Conservation (phyloP, 352 stramenopile genomes). For the Blastocystis sp. region DNA sequence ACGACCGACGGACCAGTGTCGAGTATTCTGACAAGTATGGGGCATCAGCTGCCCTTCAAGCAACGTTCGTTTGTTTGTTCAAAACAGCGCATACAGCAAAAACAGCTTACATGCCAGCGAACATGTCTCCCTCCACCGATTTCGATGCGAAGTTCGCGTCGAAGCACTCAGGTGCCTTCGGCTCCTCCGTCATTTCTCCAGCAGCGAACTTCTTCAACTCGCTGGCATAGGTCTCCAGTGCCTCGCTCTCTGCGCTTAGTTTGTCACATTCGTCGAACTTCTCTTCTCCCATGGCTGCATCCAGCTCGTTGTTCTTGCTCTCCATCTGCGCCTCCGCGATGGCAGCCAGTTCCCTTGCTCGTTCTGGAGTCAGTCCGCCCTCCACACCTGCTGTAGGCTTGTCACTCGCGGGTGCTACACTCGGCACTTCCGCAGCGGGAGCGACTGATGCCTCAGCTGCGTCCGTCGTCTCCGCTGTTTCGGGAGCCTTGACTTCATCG, state of each 20-base stretch:
- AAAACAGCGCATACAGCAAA: background rate
- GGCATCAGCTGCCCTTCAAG: background rate
- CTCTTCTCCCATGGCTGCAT: conserved; percentile 29
- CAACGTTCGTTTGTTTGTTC: background rate
- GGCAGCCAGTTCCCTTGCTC: background rate
- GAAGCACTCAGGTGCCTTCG: conserved; percentile 1
- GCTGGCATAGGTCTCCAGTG: background rate
- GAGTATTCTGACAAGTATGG: conserved; percentile 23
- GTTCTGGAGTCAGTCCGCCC: background rate
- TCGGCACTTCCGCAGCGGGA: background rate
- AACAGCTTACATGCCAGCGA: conserved; percentile 37
- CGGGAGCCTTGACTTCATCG: background rate
- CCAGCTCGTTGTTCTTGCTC: conserved; percentile 38
- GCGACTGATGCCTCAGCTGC: background rate
- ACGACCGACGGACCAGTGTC: background rate
- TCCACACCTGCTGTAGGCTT: background rate
- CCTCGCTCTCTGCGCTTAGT: conserved; percentile 27
- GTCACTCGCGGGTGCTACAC: background rate
- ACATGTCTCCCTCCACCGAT: background rate
- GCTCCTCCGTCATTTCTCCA: background rate
- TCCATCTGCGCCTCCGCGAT: conserved; percentile 51
- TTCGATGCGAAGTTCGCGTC: conserved; percentile 25
- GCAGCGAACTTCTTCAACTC: conserved; percentile 50
- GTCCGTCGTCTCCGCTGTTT: background rate
- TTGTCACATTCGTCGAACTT: conserved; percentile 20